Conservation (phyloP, 208 protist genomes). For the Blechomonas ayalai region DNA sequence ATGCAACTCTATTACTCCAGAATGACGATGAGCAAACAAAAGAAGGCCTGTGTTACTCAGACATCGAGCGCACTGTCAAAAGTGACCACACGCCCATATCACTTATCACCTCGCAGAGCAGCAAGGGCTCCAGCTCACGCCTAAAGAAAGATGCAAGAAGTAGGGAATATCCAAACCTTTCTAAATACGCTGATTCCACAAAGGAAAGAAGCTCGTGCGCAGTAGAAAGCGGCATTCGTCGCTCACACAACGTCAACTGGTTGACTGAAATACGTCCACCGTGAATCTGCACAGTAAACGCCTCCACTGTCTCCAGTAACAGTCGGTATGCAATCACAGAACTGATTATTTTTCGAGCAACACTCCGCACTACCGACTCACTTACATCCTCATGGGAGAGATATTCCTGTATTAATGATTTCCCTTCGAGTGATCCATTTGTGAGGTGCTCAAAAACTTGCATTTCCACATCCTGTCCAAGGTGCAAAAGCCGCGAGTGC, state of each 20-base stretch:
- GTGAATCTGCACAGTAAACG: conserved; percentile 26
- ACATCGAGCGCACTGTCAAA: too few relatives aligned
- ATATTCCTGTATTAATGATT: too few relatives aligned
- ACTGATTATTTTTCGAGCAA: conserved; percentile 5
- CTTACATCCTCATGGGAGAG: too few relatives aligned
- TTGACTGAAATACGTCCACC: conserved; percentile 5
- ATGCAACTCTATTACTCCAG: background rate
- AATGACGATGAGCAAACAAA: background rate
- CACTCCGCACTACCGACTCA: too few relatives aligned
- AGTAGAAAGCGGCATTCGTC: background rate
- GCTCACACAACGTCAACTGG: background rate
- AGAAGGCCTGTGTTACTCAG: too few relatives aligned
- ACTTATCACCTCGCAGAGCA: conserved; percentile 4
- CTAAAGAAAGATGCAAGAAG: conserved; percentile 3
- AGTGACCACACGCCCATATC: conserved; percentile 4
- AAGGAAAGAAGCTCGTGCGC: conserved; percentile 1
- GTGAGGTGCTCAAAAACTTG: conserved; percentile 35
- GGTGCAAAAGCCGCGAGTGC: conserved; percentile 15
- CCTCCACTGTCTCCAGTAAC: conserved; percentile 35
- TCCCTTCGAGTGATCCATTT: too few relatives aligned
- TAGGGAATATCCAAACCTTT: background rate
- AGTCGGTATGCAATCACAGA: conserved; percentile 30
- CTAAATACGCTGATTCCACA: conserved; percentile 1
- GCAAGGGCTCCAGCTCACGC: conserved; percentile 1
- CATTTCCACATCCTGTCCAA: conserved; percentile 47